Base-by-base conservation (phyloP, 805 yeast genomes). In the Diddensiella transvaalensis region DNA sequence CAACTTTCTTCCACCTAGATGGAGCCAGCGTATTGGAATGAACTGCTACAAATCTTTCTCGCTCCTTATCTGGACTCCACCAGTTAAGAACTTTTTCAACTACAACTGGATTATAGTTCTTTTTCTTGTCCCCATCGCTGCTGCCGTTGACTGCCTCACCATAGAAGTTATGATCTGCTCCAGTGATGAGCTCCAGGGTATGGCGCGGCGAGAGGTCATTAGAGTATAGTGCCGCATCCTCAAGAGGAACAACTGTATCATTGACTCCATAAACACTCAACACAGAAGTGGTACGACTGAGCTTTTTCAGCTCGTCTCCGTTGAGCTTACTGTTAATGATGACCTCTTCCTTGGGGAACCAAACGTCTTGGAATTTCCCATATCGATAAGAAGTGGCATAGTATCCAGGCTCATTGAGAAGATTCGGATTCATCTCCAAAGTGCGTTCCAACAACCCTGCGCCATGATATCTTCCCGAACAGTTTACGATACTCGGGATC, bases 121-220 rank as follows among this genome's bases (percentile, higher is more conserved):
- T 78, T 30, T 38, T 21, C 22, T 57, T 30, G 46, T 44, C 3
- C 60, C 73, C 18, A 13, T 26, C 32, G 66, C 68, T 15, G 65
- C 57, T 40, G n/a, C n/a, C n/a, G n/a, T n/a, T n/a, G n/a, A n/a
- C n/a, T n/a, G n/a, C n/a, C 75, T 69, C 6, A 57, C 67, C 2
- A 60, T 76, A 85, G 60, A 76, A 89, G 58, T 85, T 87, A 65
- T 90, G 98, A 61, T 87, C 90, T 0, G 96, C 96, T 40, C 71
- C 72, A 1, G 78, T 77, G 8, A 90, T 68, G 4, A 87, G 62
- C 32, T 71, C 70, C 46, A 88, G 67, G 2, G 73, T 69, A 56
- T 85, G 83, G 18, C 89, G 78, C 3, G 76, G 67, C 2, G 72
- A 74, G 42, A 89, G 75, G 6, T 68, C 55, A 56, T 83, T 79